Evolutionary conservation across 805 yeast genomes (phyloP), one percentile per base, ranked within the genome.

Genomic region (Saturnispora diversa): DNA sequence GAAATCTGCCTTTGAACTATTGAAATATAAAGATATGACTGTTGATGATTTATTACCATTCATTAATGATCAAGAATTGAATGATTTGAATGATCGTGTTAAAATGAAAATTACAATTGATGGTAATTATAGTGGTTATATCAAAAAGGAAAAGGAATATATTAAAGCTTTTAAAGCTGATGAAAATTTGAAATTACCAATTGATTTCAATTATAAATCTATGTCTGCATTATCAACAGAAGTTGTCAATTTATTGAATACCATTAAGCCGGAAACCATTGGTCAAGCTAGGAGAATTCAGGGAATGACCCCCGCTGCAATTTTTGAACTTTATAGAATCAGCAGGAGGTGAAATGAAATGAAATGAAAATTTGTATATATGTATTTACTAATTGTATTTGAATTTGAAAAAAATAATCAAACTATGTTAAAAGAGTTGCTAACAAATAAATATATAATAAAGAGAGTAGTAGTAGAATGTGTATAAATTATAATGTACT

Each of bases 201-300:
- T 51, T 3, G 69, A 77, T 43, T 75, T 72, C 50, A 80, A 79
- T 47, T 90, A 88, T 56, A 51, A 69, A 10, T 54, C 65, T 11
- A 50, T 80, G 37, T 69, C 74, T 13, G 74, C 84, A 0, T 61
- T 90, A n/a, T 83, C 94, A 2, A 68, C 74, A 20, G 97, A 90
- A 54, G 88, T 79, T 22, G 74, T 82, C 42, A 67, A 65, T 13
- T 62, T 83, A 9, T 65, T 92, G 40, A 84, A 85, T 51, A 68
- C 70, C 9, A 77, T 85, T 12, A 80, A 84, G 46, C 98, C 98
- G 0, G 75, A 75, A 40, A 92, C 97, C 0, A 75, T 92, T 33
- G 97, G 97, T 0, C 97, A 92, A 57, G 97, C 97, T 0, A 72
- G 95, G 56, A 69, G 97, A 50, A 82, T 90, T 10, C 94, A 92